A percentile compares a stretch with the other conserved stretches of the same genome.
These are phyloP conservation scores for Aspergillus ibericus DNA, from an alignment of 2,329 filamentous ascomycete genomes.

Conservation along the genomic window DNA sequence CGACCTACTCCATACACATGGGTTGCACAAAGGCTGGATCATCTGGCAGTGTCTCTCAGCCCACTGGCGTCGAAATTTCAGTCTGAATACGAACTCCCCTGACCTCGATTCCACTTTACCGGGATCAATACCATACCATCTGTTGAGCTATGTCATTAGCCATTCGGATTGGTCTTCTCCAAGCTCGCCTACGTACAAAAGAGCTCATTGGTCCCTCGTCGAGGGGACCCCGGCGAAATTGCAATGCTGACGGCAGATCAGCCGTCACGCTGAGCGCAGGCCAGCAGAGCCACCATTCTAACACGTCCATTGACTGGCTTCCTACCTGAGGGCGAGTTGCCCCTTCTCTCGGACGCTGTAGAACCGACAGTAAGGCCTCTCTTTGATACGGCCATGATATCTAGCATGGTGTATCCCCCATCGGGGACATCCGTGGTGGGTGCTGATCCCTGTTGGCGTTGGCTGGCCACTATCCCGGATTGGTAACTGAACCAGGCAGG, in stretches of 20 bases:
- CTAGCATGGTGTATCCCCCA: neutral
- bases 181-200: neutral
- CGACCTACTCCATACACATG: neutral
- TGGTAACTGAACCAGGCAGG: slow-evolving; percentile 2
- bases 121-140: neutral
- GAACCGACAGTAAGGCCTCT: neutral
- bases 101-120: neutral
- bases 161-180: neutral
- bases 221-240: neutral
- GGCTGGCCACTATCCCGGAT: neutral
- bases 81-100: slow-evolving; percentile 6
- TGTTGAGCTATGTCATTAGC: neutral
- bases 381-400: neutral
- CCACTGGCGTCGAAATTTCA: neutral
- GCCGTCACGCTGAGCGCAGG: neutral
- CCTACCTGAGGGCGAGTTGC: neutral
- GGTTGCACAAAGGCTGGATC: slow-evolving; percentile 6
- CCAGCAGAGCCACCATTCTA: neutral
- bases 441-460: neutral
- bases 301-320: neutral
- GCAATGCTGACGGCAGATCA: slow-evolving; percentile 6
- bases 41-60: neutral
- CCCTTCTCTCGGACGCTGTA: neutral
- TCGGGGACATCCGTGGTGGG: neutral
- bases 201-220: neutral